Evolutionary conservation across 352 stramenopile species (phyloP), one percentile per base, ranked within the genome.

Genomic region (Phytophthora sojae): DNA sequence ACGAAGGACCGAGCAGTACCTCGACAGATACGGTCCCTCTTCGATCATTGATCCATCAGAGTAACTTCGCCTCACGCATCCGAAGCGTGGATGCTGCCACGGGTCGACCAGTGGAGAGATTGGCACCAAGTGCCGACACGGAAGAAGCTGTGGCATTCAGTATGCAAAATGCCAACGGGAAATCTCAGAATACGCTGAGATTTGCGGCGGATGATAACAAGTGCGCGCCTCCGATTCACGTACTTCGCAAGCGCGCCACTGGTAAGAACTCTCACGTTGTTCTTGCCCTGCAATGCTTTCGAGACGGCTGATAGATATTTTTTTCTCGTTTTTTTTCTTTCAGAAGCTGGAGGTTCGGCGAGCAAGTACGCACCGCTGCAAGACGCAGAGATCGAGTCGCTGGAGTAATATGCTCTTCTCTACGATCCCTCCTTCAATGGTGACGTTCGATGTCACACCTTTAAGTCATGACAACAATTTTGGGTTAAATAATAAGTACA

Each of bases 401-500:
- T 72, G 23, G 63, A 72, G 32, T 71, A 21, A 67, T 66, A 5
- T 42, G 9, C 35, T 15, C 9, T 6, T 11, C 35, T 17, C 35
- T n/a, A 44, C 35, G 4, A 44, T 44, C 12, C 17, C 17, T 15
- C 6, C 42, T 49, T 21, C 42, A 21, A 49, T 21, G 12, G 37
- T 47, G 39, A 47, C 39, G 15, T 47, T 47, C 15, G 39, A 47
- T 47, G 39, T 47, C 39, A 47, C n/a, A 47, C 15, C 39, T 17
- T 47, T 6, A 47, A 26, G 39, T 47, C 39, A 47, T 47, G 39
- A n/a, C 44, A 49, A 55, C 49, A 65, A 14, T 60, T 59, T 53
- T 60, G 39, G 42, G 45, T 61, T 73, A 77, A 77, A 77, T 77
- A 71, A 21, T 57, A 51, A 54, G 30, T 64, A 61, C 51, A 67